Percentiles rank a stretch among this genome's conserved stretches.
Evolutionary conservation across 805 yeast species (phyloP).

Genomic region (Phaffomyces opuntiae): DNA sequence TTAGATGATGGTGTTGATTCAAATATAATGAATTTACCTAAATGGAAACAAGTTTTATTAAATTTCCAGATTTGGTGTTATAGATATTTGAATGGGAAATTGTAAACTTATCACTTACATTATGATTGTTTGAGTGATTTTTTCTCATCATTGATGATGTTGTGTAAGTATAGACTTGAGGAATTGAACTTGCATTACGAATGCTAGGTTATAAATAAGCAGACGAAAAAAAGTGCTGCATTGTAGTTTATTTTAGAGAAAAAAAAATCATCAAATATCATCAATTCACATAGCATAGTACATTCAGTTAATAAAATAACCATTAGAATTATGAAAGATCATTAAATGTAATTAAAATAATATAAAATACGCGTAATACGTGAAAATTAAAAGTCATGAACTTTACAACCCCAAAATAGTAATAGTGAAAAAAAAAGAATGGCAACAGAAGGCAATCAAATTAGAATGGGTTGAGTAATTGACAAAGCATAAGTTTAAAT

Average conservation of each 20-base stretch:
- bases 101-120: background rate
- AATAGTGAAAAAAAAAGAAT: no score
- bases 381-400: background rate
- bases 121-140: no score
- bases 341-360: background rate
- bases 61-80: slow-evolving; percentile 26
- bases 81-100: slow-evolving; percentile 14
- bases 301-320: background rate
- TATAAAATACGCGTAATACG: background rate
- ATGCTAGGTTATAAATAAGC: no score
- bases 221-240: no score
- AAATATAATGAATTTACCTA: slow-evolving; percentile 26
- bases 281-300: background rate
- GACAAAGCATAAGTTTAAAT: no score
- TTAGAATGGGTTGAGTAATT: no score
- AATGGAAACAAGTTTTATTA: slow-evolving; percentile 23
- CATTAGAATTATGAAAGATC: background rate
- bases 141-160: no score
- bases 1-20: slow-evolving; percentile 28
- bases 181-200: no score
- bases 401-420: background rate
- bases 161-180: no score
- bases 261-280: no score
- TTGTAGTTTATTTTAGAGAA: no score
- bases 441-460: no score